Evolutionary conservation across 1,284 basidiomycete species (phyloP).

Genomic region (Ceratobasidium sp.): DNA sequence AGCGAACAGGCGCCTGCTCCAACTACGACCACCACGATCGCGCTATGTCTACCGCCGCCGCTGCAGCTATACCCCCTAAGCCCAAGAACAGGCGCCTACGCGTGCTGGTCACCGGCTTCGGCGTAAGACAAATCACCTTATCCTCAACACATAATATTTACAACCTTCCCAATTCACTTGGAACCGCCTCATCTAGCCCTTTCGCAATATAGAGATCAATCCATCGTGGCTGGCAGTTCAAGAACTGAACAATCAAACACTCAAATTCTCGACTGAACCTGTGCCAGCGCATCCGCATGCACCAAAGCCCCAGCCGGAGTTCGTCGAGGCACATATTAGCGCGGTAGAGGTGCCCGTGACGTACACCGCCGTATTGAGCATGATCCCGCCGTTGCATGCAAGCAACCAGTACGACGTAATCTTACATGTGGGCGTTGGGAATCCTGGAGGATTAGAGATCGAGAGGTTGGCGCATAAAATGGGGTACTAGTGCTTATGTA

Average conservation of each 20-base stretch:
- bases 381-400: slow-evolving; percentile 71
- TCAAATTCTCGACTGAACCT: slow-evolving; percentile 3
- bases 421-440: slow-evolving; percentile 78
- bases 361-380: slow-evolving; percentile 71
- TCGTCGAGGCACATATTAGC: slow-evolving; percentile 67
- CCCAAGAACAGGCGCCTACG: slow-evolving; percentile 6
- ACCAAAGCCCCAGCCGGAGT: neutral
- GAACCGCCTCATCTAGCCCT: slow-evolving; percentile 23
- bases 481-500: slow-evolving; percentile 68
- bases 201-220: slow-evolving; percentile 16
- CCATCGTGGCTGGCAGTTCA: slow-evolving; percentile 43
- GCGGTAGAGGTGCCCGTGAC: slow-evolving; percentile 71
- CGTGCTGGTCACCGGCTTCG: slow-evolving; percentile 46
- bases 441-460: slow-evolving; percentile 72
- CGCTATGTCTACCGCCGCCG: neutral
- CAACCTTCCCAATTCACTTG: too few relatives aligned
- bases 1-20: too few relatives aligned
- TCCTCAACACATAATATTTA: neutral
- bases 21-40: neutral
- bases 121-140: slow-evolving; percentile 9
- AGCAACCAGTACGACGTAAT: slow-evolving; percentile 76
- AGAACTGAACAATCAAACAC: slow-evolving; percentile 24
- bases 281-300: neutral
- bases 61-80: neutral
- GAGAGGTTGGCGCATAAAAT: slow-evolving; percentile 76